Percentiles rank a stretch among this genome's conserved stretches.
phyloP scores from a whole-genome alignment of 78 protist genomes.

The Monocercomonoides exilis region DNA sequence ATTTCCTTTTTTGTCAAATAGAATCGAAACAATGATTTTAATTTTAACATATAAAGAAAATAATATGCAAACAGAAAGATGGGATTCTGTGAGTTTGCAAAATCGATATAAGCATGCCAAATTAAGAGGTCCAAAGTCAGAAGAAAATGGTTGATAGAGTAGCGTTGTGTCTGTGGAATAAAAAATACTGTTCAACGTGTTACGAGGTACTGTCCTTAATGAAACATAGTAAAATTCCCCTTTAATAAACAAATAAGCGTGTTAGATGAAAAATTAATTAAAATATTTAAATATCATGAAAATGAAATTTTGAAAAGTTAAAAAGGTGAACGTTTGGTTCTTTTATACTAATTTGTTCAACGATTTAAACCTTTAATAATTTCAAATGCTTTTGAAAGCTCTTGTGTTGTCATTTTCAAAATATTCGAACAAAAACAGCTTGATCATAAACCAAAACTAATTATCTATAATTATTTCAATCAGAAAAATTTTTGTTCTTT shows the following conservation, averaged over 20 bases:
- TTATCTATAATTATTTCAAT: no score
- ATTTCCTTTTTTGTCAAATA: neutral
- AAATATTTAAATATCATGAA: no score
- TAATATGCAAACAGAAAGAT: neutral
- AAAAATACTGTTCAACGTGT: neutral
- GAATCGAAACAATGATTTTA: neutral
- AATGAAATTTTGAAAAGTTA: no score
- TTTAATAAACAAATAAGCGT: no score
- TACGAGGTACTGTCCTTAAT: neutral
- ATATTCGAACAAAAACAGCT: neutral
- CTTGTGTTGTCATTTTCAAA: neutral
- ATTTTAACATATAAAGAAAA: neutral
- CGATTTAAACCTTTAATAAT: neutral
- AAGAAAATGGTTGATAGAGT: constrained; percentile 58
- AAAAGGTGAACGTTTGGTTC: neutral
- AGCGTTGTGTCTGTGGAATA: constrained; percentile 37
- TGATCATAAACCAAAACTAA: no score
- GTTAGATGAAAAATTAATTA: no score
- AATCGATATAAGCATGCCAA: constrained; percentile 29
- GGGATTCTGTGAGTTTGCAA: constrained; percentile 13
- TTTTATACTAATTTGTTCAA: neutral
- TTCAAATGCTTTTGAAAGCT: neutral
- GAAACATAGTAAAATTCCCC: constrained; percentile 7
- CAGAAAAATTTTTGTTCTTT: no score
- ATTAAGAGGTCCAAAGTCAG: constrained; percentile 82